Conservation (phyloP, 2,329 filamentous ascomycete species). For the Diplodia corticola region DNA sequence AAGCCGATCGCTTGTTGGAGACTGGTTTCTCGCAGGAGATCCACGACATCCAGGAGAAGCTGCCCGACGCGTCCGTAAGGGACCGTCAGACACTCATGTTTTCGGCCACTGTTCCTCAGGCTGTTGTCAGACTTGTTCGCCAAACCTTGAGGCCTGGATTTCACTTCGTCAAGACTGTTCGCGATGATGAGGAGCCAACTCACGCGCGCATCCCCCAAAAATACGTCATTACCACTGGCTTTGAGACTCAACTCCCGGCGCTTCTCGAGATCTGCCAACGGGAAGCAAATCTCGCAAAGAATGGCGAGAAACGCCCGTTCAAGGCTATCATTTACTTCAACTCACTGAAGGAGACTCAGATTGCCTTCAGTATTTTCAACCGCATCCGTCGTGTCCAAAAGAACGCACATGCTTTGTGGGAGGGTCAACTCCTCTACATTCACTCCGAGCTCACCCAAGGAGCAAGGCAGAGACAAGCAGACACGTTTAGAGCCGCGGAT, state of each 20-base stretch:
- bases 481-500: slow-evolving; percentile 66
- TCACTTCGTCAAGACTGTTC: slow-evolving; percentile 87
- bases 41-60: slow-evolving; percentile 46
- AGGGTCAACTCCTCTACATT: slow-evolving; percentile 59
- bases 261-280: slow-evolving; percentile 73
- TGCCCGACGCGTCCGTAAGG: slow-evolving; percentile 65
- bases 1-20: slow-evolving; percentile 68
- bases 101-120: slow-evolving; percentile 84
- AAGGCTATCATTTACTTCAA: slow-evolving; percentile 96
- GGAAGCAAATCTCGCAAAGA: slow-evolving; percentile 51
- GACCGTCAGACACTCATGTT: slow-evolving; percentile 91
- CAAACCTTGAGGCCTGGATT: slow-evolving; percentile 78
- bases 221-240: slow-evolving; percentile 64
- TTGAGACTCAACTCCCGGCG: slow-evolving; percentile 74
- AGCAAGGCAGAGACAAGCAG: slow-evolving; percentile 68
- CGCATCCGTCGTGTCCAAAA: slow-evolving; percentile 18
- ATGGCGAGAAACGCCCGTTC: slow-evolving; percentile 62
- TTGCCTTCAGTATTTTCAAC: slow-evolving; percentile 56
- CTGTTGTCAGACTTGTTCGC: slow-evolving; percentile 78
- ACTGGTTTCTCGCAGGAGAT: slow-evolving; percentile 55
- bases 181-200: slow-evolving; percentile 77
- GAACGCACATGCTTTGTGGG: slow-evolving; percentile 34
- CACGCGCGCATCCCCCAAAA: slow-evolving; percentile 83
- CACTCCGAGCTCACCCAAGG: slow-evolving; percentile 75
- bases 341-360: slow-evolving; percentile 70